Evolutionary conservation across 306 rosid species (phyloP).

Genomic region (Erythrophleum fordii): DNA sequence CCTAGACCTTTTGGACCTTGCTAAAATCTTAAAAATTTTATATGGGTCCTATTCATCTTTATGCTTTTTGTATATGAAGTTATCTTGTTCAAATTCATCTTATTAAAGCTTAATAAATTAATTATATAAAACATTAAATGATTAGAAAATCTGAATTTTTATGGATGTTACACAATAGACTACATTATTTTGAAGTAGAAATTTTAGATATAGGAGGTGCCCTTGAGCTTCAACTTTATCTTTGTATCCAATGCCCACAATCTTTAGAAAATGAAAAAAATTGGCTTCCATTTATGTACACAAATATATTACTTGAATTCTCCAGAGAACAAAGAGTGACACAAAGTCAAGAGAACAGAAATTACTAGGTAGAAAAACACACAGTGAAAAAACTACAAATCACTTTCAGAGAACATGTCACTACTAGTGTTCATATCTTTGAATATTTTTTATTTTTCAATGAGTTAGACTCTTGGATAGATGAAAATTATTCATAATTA

Average conservation of each 20-base stretch:
- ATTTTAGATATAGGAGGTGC: slow-evolving; percentile 64
- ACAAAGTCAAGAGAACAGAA: neutral
- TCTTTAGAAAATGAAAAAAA: slow-evolving; percentile 80
- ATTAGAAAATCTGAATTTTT: too few relatives aligned
- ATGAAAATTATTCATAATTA: neutral
- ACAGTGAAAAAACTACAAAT: neutral
- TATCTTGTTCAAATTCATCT: too few relatives aligned
- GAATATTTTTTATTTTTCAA: neutral
- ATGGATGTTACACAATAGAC: too few relatives aligned
- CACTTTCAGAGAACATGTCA: neutral
- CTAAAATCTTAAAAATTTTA: too few relatives aligned
- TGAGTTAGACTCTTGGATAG: neutral
- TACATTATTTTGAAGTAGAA: too few relatives aligned
- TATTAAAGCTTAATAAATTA: too few relatives aligned
- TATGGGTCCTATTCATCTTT: too few relatives aligned
- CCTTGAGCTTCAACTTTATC: slow-evolving; percentile 88
- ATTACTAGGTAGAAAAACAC: neutral
- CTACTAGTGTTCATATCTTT: neutral
- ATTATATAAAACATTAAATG: too few relatives aligned
- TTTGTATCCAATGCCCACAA: slow-evolving; percentile 91
- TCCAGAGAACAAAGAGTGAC: neutral
- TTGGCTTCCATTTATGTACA: slow-evolving; percentile 61
- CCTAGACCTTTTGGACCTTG: too few relatives aligned
- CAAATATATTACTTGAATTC: slow-evolving; percentile 10
- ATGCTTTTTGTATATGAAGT: too few relatives aligned